Evolutionary conservation across 2,329 filamentous ascomycete genomes (phyloP), one percentile per base, ranked within the genome.

Genomic region (Colletotrichum sp.): DNA sequence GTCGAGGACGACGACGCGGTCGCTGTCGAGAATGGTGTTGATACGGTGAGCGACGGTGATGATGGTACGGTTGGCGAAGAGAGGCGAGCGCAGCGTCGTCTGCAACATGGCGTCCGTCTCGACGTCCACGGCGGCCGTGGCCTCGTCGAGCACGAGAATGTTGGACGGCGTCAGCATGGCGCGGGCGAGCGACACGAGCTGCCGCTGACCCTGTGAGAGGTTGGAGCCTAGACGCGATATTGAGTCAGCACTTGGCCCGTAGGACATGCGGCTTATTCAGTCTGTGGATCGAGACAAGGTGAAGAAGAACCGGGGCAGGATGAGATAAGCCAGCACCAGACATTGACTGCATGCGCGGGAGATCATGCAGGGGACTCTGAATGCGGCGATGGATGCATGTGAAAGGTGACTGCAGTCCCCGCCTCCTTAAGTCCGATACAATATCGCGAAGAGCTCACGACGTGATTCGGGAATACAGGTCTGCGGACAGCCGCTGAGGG

Each of bases 11-110:
- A 99, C 93, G 77, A 99, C 97, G 66, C 96, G 92, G 86, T 99
- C 96, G 76, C 90, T 92, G 83, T 94, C 92, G 34, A 99, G 90
- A 80, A 99, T 98, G 13, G 97, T 99, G 87, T 98, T 98, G 87
- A 99, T 98, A 71, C 97, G 93, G 87, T 99, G 97, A 30, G 97
- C 97, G 81, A 99, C 98, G 1, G 97, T 99, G 84, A 99, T 98
- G 84, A 99, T 98, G 48, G 97, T 99, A 70, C 95, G 93, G 85
- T 98, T 95, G 77, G 93, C 90, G 87, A 99, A 99, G 18, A 93
- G 83, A 26, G 91, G 89, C 43, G 90, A 90, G 38, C 92, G 89
- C 71, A 93, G 86, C 30, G 92, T 94, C 64, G 85, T 85, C 85
- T 94, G 92, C 70, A 94, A 86, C 86, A 93, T 87, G 70, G 91